phyloP scores from a whole-genome alignment of 2,329 filamentous ascomycete species.

The Verruconis gallopava region DNA sequence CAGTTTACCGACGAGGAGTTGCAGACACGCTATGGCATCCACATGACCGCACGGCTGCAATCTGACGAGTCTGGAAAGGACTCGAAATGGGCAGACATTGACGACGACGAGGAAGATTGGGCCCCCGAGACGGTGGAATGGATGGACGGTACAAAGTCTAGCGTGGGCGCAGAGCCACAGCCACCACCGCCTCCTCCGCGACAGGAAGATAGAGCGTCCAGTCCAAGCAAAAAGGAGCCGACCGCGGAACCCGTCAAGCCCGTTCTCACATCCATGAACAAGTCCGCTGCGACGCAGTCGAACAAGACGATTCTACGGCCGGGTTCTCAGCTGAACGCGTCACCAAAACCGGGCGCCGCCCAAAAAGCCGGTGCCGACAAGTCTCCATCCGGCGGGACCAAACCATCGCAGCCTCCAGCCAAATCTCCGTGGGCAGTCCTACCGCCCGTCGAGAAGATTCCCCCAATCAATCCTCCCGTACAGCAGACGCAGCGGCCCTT shows the following conservation, averaged over 20 bases:
- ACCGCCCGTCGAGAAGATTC: slow-evolving; percentile 70
- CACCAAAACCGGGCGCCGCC: slow-evolving; percentile 41
- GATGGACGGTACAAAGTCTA: slow-evolving; percentile 79
- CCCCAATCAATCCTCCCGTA: slow-evolving; percentile 49
- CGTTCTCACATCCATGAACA: slow-evolving; percentile 1
- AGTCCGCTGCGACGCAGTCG: slow-evolving; percentile 18
- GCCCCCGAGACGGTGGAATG: slow-evolving; percentile 74
- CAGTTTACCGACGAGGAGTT: slow-evolving; percentile 80
- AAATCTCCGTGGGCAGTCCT: slow-evolving; percentile 89
- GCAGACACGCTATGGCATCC: slow-evolving; percentile 71
- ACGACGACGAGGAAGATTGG: slow-evolving; percentile 82
- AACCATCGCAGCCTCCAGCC: slow-evolving; percentile 54
- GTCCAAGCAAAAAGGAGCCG: slow-evolving; percentile 1
- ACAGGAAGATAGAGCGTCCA: slow-evolving; percentile 13
- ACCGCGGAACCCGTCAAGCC: slow-evolving; percentile 7
- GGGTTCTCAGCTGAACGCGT: slow-evolving; percentile 24
- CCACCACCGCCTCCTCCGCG: slow-evolving; percentile 18
- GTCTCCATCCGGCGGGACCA: slow-evolving; percentile 45
- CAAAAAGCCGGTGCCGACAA: slow-evolving; percentile 41
- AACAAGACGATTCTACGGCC: slow-evolving; percentile 38
- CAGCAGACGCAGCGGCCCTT: slow-evolving; percentile 31
- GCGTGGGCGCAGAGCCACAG: slow-evolving; percentile 44
- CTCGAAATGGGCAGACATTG: slow-evolving; percentile 80
- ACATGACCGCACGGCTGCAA: slow-evolving; percentile 66
- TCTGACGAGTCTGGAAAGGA: slow-evolving; percentile 61